Percentiles rank a stretch among this genome's conserved stretches.
Conservation (phyloP, 495 filamentous ascomycete genomes). For the Coniosporium apollinis region DNA sequence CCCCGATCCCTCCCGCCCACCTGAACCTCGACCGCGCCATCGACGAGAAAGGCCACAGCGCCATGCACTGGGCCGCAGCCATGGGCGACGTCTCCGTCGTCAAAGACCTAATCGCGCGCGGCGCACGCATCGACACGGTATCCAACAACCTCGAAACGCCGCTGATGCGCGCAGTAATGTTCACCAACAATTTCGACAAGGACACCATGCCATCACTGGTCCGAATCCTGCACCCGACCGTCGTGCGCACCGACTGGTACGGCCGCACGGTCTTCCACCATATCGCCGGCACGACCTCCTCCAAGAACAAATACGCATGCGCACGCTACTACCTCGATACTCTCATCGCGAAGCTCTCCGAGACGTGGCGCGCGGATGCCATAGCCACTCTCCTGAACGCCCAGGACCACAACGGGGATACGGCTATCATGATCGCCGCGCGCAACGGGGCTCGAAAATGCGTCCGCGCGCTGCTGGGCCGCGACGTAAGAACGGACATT, state of each 20-base stretch:
- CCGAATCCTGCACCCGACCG: conserved; percentile 57
- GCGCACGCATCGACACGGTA: conserved; percentile 46
- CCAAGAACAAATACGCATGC: conserved; percentile 61
- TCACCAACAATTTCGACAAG: conserved; percentile 91
- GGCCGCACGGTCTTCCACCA: conserved; percentile 84
- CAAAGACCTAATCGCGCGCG: conserved; percentile 59
- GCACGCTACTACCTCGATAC: conserved; percentile 85
- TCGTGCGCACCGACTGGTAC: conserved; percentile 56
- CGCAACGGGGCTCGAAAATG: conserved; percentile 60
- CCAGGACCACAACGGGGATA: conserved; percentile 73
- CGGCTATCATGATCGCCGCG: conserved; percentile 74
- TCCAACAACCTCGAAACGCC: conserved; percentile 82
- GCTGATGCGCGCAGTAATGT: conserved; percentile 82
- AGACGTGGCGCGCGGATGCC: conserved; percentile 46
- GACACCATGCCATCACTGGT: conserved; percentile 69
- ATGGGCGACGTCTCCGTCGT: conserved; percentile 94
- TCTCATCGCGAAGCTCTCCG: conserved; percentile 67
- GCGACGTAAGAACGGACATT: conserved; percentile 60
- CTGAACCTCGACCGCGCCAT: conserved; percentile 80
- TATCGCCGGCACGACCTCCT: conserved; percentile 65
- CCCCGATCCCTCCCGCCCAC: conserved; percentile 61
- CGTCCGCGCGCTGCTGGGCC: conserved; percentile 50
- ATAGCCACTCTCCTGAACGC: conserved; percentile 52
- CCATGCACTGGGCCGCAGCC: conserved; percentile 91
- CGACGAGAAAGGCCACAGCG: conserved; percentile 74